phyloP scores from a whole-genome alignment of 2,329 filamentous ascomycete genomes.

The Monilinia laxa region DNA sequence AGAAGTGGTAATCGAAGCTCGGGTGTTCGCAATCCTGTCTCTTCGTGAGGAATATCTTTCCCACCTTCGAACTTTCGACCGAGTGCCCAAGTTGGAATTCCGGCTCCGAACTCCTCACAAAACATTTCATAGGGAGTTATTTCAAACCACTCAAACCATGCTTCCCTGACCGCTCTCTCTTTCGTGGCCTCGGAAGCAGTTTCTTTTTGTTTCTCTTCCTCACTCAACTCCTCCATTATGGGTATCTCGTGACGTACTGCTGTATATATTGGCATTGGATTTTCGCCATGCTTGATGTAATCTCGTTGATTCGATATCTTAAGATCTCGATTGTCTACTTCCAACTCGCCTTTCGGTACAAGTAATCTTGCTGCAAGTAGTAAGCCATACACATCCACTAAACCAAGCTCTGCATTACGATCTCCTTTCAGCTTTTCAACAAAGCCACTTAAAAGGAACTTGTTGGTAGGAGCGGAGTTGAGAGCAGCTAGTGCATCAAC shows the following conservation, averaged over 20 bases:
- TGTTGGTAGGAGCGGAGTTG: conserved; percentile 88
- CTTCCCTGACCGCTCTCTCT: conserved; percentile 57
- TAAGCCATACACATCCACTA: conserved; percentile 91
- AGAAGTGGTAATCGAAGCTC: conserved; percentile 81
- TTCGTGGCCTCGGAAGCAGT: conserved; percentile 51
- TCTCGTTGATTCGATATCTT: conserved; percentile 86
- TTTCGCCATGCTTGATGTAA: conserved; percentile 72
- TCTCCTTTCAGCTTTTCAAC: conserved; percentile 91
- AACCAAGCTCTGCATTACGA: conserved; percentile 74
- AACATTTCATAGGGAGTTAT: conserved; percentile 94
- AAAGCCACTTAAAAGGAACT: conserved; percentile 80
- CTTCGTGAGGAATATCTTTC: conserved; percentile 61
- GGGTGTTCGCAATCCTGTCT: conserved; percentile 69
- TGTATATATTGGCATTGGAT: conserved; percentile 92
- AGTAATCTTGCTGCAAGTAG: conserved; percentile 80
- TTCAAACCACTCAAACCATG: conserved; percentile 99
- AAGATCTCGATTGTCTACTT: conserved; percentile 73
- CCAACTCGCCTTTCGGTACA: conserved; percentile 81
- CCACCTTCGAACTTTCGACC: conserved; percentile 80
- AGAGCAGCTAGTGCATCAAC: conserved; percentile 78
- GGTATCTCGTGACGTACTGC: conserved; percentile 96
- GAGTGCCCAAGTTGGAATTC: conserved; percentile 92
- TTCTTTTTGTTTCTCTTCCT: conserved; percentile 41
- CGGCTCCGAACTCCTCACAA: conserved; percentile 86
- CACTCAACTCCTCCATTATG: conserved; percentile 49